Conservation (phyloP, 1,284 basidiomycete species). For the Ceratorhiza oryzae-sativae region DNA sequence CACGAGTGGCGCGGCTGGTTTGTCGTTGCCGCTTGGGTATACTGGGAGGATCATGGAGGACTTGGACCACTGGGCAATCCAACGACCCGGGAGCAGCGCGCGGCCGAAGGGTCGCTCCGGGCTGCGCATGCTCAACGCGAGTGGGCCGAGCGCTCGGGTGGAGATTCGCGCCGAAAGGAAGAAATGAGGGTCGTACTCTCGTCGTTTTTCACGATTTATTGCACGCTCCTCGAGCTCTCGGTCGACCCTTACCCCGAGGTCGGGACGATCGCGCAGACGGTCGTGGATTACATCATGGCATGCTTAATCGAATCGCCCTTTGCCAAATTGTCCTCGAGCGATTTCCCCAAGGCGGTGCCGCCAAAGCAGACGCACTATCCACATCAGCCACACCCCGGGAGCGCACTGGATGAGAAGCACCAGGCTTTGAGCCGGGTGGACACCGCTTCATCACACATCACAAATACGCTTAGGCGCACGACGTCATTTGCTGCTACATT, state of each 20-base stretch:
- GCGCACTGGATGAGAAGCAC: constrained; percentile 49
- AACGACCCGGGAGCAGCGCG: constrained; percentile 44
- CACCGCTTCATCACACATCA: constrained; percentile 35
- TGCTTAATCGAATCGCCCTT: constrained; percentile 90
- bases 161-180: constrained; percentile 58
- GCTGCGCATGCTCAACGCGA: constrained; percentile 48
- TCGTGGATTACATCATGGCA: constrained; percentile 92
- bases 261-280: constrained; percentile 86
- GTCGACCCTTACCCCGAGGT: constrained; percentile 95
- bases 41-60: constrained; percentile 81
- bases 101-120: constrained; percentile 59
- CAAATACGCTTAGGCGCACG: constrained; percentile 71
- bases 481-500: constrained; percentile 85
- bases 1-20: constrained; percentile 97
- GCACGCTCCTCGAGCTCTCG: constrained; percentile 87
- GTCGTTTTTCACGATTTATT: constrained; percentile 93
- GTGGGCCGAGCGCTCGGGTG: constrained; percentile 33
- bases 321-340: constrained; percentile 63
- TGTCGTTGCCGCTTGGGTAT: constrained; percentile 93
- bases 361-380: constrained; percentile 32
- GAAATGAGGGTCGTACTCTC: constrained; percentile 86
- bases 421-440: constrained; percentile 53
- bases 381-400: constrained; percentile 22
- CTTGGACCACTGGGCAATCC: constrained; percentile 36
- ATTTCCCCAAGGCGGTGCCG: constrained; percentile 42